Percentiles rank a stretch among this genome's conserved stretches.
These are phyloP conservation scores for Penicillium fuscoglaucum DNA, from an alignment of 2,329 filamentous ascomycete species.

Conservation along the genomic window DNA sequence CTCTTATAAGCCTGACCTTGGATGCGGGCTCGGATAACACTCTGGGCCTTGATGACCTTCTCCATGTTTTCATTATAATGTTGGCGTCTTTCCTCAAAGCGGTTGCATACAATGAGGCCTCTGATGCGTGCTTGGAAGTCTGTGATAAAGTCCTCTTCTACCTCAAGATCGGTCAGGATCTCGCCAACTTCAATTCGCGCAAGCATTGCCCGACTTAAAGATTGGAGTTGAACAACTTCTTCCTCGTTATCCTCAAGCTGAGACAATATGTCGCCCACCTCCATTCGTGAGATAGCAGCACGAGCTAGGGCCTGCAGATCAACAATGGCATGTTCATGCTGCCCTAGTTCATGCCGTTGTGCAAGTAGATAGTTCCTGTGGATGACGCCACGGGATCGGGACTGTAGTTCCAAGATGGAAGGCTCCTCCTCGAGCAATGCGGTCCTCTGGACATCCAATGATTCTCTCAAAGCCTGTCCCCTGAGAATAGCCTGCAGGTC, in stretches of 20 bases:
- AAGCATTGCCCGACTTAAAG: conserved; percentile 74
- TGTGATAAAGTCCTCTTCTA: conserved; percentile 73
- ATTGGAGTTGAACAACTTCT: conserved; percentile 70
- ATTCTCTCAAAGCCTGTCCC: conserved; percentile 33
- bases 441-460: conserved; percentile 33
- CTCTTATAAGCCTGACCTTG: conserved; percentile 98
- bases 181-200: conserved; percentile 71
- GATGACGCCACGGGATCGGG: conserved; percentile 48
- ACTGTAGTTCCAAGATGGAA: conserved; percentile 53
- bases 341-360: conserved; percentile 33
- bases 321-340: conserved; percentile 33
- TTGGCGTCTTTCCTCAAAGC: conserved; percentile 79
- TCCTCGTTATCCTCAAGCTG: conserved; percentile 68
- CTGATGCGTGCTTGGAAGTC: conserved; percentile 74
- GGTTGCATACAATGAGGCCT: conserved; percentile 70
- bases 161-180: conserved; percentile 74
- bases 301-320: conserved; percentile 44
- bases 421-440: conserved; percentile 48
- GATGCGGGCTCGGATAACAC: conserved; percentile 89
- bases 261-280: conserved; percentile 58
- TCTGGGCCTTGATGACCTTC: conserved; percentile 98
- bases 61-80: conserved; percentile 98
- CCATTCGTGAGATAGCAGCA: conserved; percentile 43
- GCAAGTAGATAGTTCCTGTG: conserved; percentile 34
- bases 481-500: conserved; percentile 38